Conservation (phyloP, 345 rosid species). For the Brassica incana region DNA sequence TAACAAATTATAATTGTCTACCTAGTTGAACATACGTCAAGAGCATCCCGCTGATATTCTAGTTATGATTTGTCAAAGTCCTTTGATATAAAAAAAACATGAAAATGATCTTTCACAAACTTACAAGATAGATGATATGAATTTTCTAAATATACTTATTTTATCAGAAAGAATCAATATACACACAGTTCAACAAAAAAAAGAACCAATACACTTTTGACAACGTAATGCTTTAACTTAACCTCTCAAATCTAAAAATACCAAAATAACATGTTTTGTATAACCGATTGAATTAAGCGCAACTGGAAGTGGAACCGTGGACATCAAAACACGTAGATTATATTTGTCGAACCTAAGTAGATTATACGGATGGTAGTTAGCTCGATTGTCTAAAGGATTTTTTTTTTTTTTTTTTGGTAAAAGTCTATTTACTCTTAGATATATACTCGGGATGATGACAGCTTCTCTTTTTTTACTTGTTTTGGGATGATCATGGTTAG, state of each 20-base stretch:
- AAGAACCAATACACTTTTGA: too few species aligned
- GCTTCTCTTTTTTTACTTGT: slow-evolving; percentile 5
- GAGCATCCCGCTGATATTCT: background rate
- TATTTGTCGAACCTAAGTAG: background rate
- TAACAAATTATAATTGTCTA: background rate
- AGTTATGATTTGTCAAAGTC: background rate
- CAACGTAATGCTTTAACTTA: background rate
- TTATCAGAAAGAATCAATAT: background rate
- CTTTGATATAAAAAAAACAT: background rate
- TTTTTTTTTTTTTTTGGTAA: too few species aligned
- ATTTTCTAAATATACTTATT: background rate
- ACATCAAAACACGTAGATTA: background rate
- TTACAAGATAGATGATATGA: background rate
- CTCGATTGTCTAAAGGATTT: background rate
- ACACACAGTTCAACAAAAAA: too few species aligned
- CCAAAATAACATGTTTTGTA: background rate
- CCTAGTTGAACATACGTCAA: background rate
- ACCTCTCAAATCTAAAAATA: background rate
- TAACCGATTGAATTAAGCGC: background rate
- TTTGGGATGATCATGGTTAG: slow-evolving; percentile 26
- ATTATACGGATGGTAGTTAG: background rate
- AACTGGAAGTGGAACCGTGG: background rate
- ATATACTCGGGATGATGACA: background rate
- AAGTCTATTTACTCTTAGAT: background rate
- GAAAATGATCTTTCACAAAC: background rate